These are phyloP conservation scores for Eimeria falciformis DNA, from an alignment of 169 alveolate species.

Conservation along the genomic window DNA sequence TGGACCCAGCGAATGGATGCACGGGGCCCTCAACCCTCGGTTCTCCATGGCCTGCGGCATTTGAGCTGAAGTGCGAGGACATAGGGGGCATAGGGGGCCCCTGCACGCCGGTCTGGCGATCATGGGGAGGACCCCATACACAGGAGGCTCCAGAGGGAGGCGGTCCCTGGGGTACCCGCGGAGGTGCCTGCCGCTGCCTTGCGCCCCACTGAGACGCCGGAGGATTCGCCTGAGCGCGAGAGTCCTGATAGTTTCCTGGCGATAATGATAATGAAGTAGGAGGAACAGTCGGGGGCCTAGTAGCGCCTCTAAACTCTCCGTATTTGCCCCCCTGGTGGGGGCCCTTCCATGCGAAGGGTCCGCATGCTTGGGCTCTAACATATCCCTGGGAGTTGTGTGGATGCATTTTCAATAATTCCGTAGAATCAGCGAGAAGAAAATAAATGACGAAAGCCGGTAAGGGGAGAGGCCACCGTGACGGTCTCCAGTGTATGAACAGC, in stretches of 20 bases:
- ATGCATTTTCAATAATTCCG: conserved; percentile 1
- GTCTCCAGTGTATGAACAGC: too few species aligned
- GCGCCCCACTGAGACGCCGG: conserved; percentile 18
- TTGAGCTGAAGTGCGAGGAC: not conserved
- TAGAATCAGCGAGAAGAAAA: too few species aligned
- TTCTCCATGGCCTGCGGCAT: conserved; percentile 20
- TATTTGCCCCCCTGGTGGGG: not conserved
- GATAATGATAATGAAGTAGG: not conserved
- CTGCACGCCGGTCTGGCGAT: not conserved
- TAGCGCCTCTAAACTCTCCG: not conserved
- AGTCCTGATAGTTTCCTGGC: not conserved
- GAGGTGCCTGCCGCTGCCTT: conserved; percentile 12
- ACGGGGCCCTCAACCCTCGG: not conserved
- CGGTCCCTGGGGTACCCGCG: conserved; percentile 38
- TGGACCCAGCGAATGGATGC: not conserved
- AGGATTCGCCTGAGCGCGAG: not conserved
- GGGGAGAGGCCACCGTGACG: too few species aligned
- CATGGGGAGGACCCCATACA: conserved; percentile 43
- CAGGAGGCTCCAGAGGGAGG: conserved; percentile 9
- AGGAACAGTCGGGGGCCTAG: not conserved
- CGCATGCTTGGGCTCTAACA: not conserved
- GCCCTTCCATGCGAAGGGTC: conserved; percentile 46
- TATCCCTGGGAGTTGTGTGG: conserved; percentile 1
- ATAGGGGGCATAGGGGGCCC: conserved; percentile 1
- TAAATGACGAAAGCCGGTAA: too few species aligned